A percentile compares a stretch with the other conserved stretches of the same genome.
phyloP scores from a whole-genome alignment of 2,329 filamentous ascomycete genomes.

The Neonectria punicea region DNA sequence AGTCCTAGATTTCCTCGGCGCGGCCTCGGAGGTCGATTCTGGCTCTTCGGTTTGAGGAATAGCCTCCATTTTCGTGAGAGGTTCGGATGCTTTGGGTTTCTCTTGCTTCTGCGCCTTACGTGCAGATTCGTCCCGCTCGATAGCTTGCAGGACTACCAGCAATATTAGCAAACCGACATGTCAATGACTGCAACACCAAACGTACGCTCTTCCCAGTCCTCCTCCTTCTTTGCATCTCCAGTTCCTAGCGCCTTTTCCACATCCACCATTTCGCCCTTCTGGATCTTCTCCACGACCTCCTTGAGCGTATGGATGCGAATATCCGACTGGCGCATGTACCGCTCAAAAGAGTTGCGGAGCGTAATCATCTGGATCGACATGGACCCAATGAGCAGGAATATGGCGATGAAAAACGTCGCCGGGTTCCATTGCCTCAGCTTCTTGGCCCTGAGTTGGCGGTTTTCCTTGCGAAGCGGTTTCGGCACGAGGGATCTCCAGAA shows the following conservation, averaged over 20 bases:
- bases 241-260: constrained; percentile 85
- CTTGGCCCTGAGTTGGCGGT: constrained; percentile 49
- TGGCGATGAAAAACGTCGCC: constrained; percentile 82
- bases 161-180: constrained; percentile 25
- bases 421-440: constrained; percentile 79
- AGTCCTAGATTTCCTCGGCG: constrained; percentile 41
- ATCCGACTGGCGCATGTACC: constrained; percentile 80
- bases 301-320: constrained; percentile 79
- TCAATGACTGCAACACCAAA: not conserved
- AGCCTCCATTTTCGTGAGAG: constrained; percentile 20
- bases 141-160: constrained; percentile 69
- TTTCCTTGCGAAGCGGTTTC: constrained; percentile 67
- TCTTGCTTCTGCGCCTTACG: constrained; percentile 59
- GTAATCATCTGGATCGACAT: constrained; percentile 95
- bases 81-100: constrained; percentile 48
- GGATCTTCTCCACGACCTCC: constrained; percentile 78
- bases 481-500: constrained; percentile 79
- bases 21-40: constrained; percentile 31
- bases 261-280: constrained; percentile 81
- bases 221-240: constrained; percentile 78
- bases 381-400: constrained; percentile 89
- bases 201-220: constrained; percentile 88
- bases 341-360: constrained; percentile 78
- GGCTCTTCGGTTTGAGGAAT: constrained; percentile 25
- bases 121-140: constrained; percentile 70